Evolutionary conservation across 2,329 filamentous ascomycete species (phyloP), one percentile per base, ranked within the genome.

Genomic region (Colletotrichum agaves): DNA sequence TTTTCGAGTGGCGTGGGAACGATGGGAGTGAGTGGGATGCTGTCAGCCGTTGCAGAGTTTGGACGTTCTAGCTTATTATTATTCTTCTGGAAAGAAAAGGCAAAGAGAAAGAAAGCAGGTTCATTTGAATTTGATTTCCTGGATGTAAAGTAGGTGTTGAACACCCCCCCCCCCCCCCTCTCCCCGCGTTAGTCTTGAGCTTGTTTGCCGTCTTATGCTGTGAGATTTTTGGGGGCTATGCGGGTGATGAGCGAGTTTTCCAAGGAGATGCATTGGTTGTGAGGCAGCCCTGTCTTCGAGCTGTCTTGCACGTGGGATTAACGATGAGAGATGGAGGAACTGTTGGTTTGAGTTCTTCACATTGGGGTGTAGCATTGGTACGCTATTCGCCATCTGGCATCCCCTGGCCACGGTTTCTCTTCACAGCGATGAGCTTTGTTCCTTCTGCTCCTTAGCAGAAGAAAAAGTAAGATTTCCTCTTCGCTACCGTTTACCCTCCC

Each of bases 321-420:
- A n/a, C 15, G 47, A 33, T 23, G 27, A 6, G 8, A 17, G 1
- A 31, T 10, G 13, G 5, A 17, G 1, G n/a, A 41, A 46, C 17
- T 46, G 31, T 19, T 37, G 31, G 21, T 7, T 53, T 19, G 11
- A 46, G 31, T n/a, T 58, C 53, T 59, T 64, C 61, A 67, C 61
- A 67, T 64, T 64, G 60, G 61, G 39, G 27, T 64, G 64, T 64
- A 59, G 61, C 64, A 64, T 64, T 53, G 61, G 39, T 59, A 50
- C 31, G 43, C 31, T 31, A 53, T 53, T 39, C 53, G 47, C 64
- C 37, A 46, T 7, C 27, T 64, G 41, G 50, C 41, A 43, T 52
- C 64, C 35, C 53, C 46, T 46, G 39, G 21, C 59, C 35, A 56
- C 52, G 6, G 27, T 19, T 58, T 52, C 47, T 63, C 37, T 63